Percentiles rank a stretch among this genome's conserved stretches.
phyloP scores from a whole-genome alignment of 176 grass and related monocot species.

The Oryza glumipatula region DNA sequence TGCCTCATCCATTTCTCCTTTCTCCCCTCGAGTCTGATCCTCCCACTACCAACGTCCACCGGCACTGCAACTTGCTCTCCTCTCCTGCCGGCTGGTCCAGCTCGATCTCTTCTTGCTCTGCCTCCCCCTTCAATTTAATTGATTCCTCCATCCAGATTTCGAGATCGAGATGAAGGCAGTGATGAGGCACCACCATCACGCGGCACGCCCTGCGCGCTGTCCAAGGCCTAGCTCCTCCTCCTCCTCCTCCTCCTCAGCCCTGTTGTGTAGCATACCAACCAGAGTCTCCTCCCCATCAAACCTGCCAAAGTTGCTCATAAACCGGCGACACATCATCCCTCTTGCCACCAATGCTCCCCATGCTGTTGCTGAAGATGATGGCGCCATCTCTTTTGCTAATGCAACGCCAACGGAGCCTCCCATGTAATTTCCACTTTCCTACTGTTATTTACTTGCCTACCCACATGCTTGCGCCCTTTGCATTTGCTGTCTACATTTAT shows the following conservation, averaged over 20 bases:
- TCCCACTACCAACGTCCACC: too few species aligned
- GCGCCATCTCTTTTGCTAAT: constrained; percentile 31
- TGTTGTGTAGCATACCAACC: too few species aligned
- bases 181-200: constrained; percentile 1
- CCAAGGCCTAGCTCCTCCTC: neutral
- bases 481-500: neutral
- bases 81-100: too few species aligned
- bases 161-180: neutral
- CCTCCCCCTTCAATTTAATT: neutral
- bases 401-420: constrained; percentile 18
- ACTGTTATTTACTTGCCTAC: neutral
- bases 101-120: too few species aligned
- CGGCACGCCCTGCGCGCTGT: neutral
- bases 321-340: constrained; percentile 10
- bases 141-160: too few species aligned
- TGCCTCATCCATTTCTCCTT: neutral
- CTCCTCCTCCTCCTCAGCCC: neutral
- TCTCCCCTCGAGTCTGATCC: too few species aligned
- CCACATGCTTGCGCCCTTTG: neutral
- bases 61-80: too few species aligned
- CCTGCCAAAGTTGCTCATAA: constrained; percentile 11
- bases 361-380: neutral
- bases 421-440: constrained; percentile 16
- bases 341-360: neutral
- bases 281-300: neutral